Conservation (phyloP, 176 grass and related monocot genomes). For the Olyra latifolia region DNA sequence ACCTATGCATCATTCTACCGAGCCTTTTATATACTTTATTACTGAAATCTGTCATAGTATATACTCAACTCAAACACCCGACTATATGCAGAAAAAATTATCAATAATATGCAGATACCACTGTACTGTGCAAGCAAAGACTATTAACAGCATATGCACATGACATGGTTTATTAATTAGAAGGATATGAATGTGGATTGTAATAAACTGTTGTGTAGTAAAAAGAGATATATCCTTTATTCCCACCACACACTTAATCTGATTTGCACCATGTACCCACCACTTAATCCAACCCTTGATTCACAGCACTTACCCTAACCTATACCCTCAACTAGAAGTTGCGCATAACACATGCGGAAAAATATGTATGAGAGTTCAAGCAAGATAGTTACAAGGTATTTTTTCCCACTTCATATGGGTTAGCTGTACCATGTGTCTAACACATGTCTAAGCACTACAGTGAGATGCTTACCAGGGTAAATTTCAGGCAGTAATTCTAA, state of each 20-base stretch:
- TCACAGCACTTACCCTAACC: neutral
- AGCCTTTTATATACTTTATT: slow-evolving; percentile 26
- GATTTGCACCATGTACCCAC: neutral
- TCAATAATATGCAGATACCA: slow-evolving; percentile 22
- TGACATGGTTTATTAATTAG: neutral
- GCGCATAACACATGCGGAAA: neutral
- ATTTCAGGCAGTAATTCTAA: neutral
- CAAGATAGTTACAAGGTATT: neutral
- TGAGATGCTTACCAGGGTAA: neutral
- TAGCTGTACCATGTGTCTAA: neutral
- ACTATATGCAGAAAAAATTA: neutral
- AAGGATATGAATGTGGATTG: neutral
- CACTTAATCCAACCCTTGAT: neutral
- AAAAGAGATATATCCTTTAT: neutral
- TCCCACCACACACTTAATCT: neutral
- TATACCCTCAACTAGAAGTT: neutral
- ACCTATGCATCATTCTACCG: slow-evolving; percentile 32
- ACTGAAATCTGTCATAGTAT: neutral
- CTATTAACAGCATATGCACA: slow-evolving; percentile 6
- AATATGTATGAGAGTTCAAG: neutral
- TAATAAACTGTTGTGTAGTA: neutral
- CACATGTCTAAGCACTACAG: neutral
- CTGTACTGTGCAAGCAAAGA: slow-evolving; percentile 36
- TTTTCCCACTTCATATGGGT: neutral
- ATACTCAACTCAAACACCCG: neutral